Evolutionary conservation across 2,329 filamentous ascomycete species (phyloP), one percentile per base, ranked within the genome.

Genomic region (Colletotrichum cuscutae): DNA sequence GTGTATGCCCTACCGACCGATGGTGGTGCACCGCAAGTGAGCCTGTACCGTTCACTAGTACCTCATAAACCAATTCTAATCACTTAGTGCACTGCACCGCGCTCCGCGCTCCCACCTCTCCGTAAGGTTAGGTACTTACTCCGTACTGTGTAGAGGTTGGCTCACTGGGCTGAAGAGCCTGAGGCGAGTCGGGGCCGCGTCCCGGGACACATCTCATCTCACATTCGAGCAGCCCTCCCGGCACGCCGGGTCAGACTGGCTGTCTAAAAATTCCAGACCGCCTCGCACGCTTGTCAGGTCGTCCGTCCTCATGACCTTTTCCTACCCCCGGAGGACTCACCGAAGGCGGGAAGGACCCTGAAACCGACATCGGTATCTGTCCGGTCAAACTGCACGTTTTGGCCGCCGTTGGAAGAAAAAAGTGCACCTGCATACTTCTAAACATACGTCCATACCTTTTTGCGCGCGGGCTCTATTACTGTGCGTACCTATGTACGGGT

Each of bases 261-360:
- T 54, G 30, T 53, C 30, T 32, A 46, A 32, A 60, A 65, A 58
- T 65, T 61, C 66, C 71, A 61, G 71, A 73, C 71, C 71, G 71
- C 71, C 67, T 71, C 56, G 46, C 8, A 56, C 8, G 66, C 67
- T 71, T 73, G 71, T 71, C 71, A 71, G 60, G 49, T 57, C 22
- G 61, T 64, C 32, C 54, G 70, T 58, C 61, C 71, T 71, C 66
- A 65, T 73, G 71, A 73, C 71, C 67, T 61, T 42, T 42, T 13
- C 37, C 6, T n/a, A 13, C 37, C 37, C 15, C 37, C 37, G 37
- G 37, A 42, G 37, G 37, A 35, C 32, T 35, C 32, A 32, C 32
- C 46, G 26, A 56, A 49, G 35, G 65, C 59, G 56, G 71, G 66
- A 70, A 70, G 67, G 67, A 73, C 71, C 71, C 71, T 73, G 71